Conservation (phyloP, 768 basidiomycete species). For the Leccinum incarnatum region DNA sequence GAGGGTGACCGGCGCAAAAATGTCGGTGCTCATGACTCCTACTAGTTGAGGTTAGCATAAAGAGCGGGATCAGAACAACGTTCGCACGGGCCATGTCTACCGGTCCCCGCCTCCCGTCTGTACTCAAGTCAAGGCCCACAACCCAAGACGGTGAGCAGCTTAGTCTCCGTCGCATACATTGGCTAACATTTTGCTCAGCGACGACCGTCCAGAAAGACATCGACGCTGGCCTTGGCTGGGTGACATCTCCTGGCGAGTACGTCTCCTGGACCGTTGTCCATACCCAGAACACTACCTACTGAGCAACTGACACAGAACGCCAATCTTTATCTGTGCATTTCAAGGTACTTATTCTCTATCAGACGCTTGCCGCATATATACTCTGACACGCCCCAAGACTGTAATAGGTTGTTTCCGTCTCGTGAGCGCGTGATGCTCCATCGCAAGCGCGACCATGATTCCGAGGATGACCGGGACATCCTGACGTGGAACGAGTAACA, state of each 20-base stretch:
- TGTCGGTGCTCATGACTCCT: constrained; percentile 13
- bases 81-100: constrained; percentile 11
- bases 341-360: constrained; percentile 37
- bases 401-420: constrained; percentile 69
- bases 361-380: not conserved
- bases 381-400: constrained; percentile 41
- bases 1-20: constrained; percentile 28
- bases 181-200: constrained; percentile 31
- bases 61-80: not conserved
- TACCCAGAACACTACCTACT: constrained; percentile 4
- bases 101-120: constrained; percentile 32
- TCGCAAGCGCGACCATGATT: constrained; percentile 69
- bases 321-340: constrained; percentile 77
- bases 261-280: constrained; percentile 17
- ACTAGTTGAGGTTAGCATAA: not conserved
- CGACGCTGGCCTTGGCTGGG: constrained; percentile 50
- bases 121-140: constrained; percentile 33
- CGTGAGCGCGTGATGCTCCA: constrained; percentile 68
- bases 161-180: not conserved
- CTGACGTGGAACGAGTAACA: constrained; percentile 70
- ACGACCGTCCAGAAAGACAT: constrained; percentile 56
- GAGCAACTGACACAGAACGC: constrained; percentile 47
- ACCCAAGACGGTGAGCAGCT: constrained; percentile 30
- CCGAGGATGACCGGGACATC: constrained; percentile 50
- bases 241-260: constrained; percentile 66